Conservation (phyloP, 164 flowering plant genomes). For the Magnolia sinica region DNA sequence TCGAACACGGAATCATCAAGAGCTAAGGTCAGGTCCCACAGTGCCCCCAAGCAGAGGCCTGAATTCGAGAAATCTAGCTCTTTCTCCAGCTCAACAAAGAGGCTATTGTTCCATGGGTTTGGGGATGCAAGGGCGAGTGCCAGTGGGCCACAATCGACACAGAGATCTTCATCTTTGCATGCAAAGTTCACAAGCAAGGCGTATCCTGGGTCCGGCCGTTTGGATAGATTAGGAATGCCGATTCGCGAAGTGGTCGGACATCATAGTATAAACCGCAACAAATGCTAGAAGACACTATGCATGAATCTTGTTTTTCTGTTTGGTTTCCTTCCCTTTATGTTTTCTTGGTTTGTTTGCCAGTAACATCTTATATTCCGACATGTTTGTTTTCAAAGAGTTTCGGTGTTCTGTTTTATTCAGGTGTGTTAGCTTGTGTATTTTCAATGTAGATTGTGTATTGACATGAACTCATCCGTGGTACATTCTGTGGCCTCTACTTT, state of each 20-base stretch:
- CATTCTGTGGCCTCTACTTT: too few relatives aligned
- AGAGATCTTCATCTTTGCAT: conserved; percentile 6
- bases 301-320: background rate
- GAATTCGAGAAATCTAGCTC: conserved; percentile 43
- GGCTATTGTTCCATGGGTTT: conserved; percentile 25
- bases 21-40: conserved; percentile 75
- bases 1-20: conserved; percentile 71
- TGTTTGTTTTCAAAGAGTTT: background rate
- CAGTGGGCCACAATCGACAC: background rate
- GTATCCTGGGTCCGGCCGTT: conserved; percentile 37
- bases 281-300: conserved; percentile 17
- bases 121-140: conserved; percentile 5
- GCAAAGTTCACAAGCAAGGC: conserved; percentile 15
- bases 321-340: background rate
- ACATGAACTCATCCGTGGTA: too few relatives aligned
- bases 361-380: background rate
- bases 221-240: conserved; percentile 84
- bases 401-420: too few relatives aligned
- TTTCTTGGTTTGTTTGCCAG: conserved; percentile 2
- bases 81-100: conserved; percentile 19
- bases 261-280: conserved; percentile 17
- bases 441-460: too few relatives aligned
- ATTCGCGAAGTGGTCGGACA: conserved; percentile 22
- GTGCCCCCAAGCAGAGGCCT: conserved; percentile 78
- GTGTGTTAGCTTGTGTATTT: too few relatives aligned